phyloP scores from a whole-genome alignment of 345 rosid species.

The Linum usitatissimum region DNA sequence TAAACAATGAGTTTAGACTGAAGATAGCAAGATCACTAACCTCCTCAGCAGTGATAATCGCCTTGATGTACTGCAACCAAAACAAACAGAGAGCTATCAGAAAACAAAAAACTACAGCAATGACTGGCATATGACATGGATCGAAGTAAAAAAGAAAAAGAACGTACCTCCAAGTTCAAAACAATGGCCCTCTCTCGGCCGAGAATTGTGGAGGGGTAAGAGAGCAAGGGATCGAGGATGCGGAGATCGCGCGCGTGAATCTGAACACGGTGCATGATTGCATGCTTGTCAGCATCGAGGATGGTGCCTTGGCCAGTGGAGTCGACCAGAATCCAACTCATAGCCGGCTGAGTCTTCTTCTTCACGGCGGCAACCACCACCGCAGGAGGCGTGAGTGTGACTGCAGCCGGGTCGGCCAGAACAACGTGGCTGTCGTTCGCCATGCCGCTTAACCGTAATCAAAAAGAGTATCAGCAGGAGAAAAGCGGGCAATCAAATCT shows the following conservation, averaged over 20 bases:
- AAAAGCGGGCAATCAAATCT: no score
- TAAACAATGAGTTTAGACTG: background rate
- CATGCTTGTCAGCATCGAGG: slow-evolving; percentile 66
- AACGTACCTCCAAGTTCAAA: slow-evolving; percentile 93
- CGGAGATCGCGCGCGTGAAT: slow-evolving; percentile 98
- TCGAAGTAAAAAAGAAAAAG: background rate
- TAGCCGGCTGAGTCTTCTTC: slow-evolving; percentile 52
- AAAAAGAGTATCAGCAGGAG: no score
- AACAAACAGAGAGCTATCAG: background rate
- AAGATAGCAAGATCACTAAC: slow-evolving; percentile 27
- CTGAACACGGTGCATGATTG: slow-evolving; percentile 88
- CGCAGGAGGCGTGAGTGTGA: slow-evolving; percentile 14
- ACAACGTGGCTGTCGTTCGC: slow-evolving; percentile 53
- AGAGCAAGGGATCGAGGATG: slow-evolving; percentile 80
- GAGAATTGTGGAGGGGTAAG: slow-evolving; percentile 93
- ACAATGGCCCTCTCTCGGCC: slow-evolving; percentile 96
- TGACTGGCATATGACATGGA: background rate
- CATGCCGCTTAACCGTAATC: slow-evolving; percentile 22
- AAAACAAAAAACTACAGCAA: background rate
- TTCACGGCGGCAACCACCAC: slow-evolving; percentile 26
- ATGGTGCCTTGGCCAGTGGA: slow-evolving; percentile 38
- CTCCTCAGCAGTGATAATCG: slow-evolving; percentile 90
- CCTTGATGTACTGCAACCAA: slow-evolving; percentile 74
- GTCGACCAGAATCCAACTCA: slow-evolving; percentile 63
- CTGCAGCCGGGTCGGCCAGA: slow-evolving; percentile 48